phyloP scores from a whole-genome alignment of 2,329 filamentous ascomycete genomes.

The Xylaria multiplex region DNA sequence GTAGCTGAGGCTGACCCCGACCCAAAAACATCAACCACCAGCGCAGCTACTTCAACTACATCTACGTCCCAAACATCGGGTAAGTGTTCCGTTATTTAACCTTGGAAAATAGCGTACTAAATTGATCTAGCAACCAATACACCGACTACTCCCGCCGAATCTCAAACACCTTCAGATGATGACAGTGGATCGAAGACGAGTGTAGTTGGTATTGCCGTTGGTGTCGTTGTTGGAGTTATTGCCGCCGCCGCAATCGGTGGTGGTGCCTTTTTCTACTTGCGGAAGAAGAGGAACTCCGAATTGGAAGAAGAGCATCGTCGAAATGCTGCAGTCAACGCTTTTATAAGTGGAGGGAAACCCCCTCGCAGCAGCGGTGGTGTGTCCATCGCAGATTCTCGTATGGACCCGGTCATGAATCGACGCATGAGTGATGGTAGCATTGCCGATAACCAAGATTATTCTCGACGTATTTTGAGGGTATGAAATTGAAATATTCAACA shows the following conservation, averaged over 20 bases:
- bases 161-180: constrained; percentile 4
- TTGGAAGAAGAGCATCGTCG: constrained; percentile 87
- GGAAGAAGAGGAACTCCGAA: constrained; percentile 77
- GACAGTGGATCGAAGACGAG: constrained; percentile 54
- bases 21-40: constrained; percentile 41
- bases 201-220: constrained; percentile 81
- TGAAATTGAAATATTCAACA: constrained; percentile 45
- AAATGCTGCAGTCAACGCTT: constrained; percentile 81
- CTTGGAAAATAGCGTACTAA: not conserved
- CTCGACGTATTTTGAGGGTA: constrained; percentile 93
- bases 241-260: constrained; percentile 72
- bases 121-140: constrained; percentile 25
- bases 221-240: constrained; percentile 85
- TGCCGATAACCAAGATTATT: constrained; percentile 97
- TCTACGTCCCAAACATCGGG: constrained; percentile 24
- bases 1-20: constrained; percentile 50
- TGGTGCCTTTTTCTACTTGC: constrained; percentile 77
- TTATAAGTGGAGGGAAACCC: constrained; percentile 73
- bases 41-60: constrained; percentile 25
- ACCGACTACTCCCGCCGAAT: constrained; percentile 42
- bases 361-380: constrained; percentile 70
- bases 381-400: constrained; percentile 82
- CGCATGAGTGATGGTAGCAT: constrained; percentile 95
- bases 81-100: not conserved
- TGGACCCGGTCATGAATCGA: constrained; percentile 87